Percentiles rank a stretch among this genome's conserved stretches.
phyloP scores from a whole-genome alignment of 345 rosid genomes.

The Lagerstroemia speciosa region DNA sequence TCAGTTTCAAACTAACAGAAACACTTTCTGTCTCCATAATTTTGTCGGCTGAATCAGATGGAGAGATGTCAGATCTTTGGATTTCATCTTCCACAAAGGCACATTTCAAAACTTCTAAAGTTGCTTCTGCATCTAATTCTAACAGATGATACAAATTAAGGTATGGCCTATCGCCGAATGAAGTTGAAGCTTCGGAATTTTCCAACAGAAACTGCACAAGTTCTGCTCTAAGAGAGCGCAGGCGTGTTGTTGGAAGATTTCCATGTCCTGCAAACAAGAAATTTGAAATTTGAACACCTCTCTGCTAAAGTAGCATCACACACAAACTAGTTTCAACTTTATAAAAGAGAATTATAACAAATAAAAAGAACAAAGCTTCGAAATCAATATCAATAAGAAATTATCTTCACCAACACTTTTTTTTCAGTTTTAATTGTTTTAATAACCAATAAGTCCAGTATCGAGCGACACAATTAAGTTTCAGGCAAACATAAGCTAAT shows the following conservation, averaged over 20 bases:
- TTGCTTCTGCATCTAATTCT: slow-evolving; percentile 87
- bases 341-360: not conserved
- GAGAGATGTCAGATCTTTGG: slow-evolving; percentile 19
- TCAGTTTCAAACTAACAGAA: slow-evolving; percentile 23
- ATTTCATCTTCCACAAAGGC: slow-evolving; percentile 53
- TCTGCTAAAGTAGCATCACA: not conserved
- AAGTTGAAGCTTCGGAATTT: slow-evolving; percentile 42
- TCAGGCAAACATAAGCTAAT: not conserved
- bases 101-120: slow-evolving; percentile 77
- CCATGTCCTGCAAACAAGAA: slow-evolving; percentile 68
- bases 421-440: too few species aligned
- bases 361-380: not conserved
- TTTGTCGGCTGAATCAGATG: slow-evolving; percentile 30
- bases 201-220: slow-evolving; percentile 76
- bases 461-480: not conserved
- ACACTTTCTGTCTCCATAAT: slow-evolving; percentile 24
- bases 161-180: slow-evolving; percentile 33
- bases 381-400: not conserved
- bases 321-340: not conserved
- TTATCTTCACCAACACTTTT: not conserved
- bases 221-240: slow-evolving; percentile 73
- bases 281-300: slow-evolving; percentile 2
- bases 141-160: slow-evolving; percentile 69
- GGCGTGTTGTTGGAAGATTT: slow-evolving; percentile 46
- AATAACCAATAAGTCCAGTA: not conserved